Evolutionary conservation across 164 flowering plant genomes (phyloP).

Genomic region (Kalanchoe fedtschenkoi): DNA sequence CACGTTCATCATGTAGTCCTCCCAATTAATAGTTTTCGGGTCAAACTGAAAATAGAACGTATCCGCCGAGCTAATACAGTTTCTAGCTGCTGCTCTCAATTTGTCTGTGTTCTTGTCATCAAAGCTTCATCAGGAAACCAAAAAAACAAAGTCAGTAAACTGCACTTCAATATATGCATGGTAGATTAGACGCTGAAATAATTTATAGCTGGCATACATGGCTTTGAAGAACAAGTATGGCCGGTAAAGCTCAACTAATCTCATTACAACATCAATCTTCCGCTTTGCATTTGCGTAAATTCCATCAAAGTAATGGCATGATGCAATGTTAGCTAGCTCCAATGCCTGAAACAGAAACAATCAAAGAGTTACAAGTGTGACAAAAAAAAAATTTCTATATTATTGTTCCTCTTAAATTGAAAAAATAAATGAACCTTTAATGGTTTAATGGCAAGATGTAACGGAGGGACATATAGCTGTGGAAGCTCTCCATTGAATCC

Average conservation of each 20-base stretch:
- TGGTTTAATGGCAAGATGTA: conserved; percentile 41
- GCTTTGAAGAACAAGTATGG: conserved; percentile 54
- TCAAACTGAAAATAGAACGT: too few relatives aligned
- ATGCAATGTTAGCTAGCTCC: conserved; percentile 22
- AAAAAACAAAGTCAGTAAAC: too few relatives aligned
- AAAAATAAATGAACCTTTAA: conserved; percentile 27
- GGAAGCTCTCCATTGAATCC: conserved; percentile 32
- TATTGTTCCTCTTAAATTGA: too few relatives aligned
- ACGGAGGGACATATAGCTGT: conserved; percentile 35
- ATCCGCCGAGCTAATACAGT: too few relatives aligned
- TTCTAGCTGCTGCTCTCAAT: too few relatives aligned
- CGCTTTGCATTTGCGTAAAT: conserved; percentile 17
- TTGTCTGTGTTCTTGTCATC: too few relatives aligned
- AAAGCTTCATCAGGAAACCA: too few relatives aligned
- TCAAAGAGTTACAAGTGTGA: not conserved
- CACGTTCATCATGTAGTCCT: too few relatives aligned
- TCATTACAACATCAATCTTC: conserved; percentile 28
- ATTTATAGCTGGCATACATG: too few relatives aligned
- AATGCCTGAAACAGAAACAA: conserved; percentile 20
- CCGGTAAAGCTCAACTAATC: conserved; percentile 34
- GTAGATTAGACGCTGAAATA: too few relatives aligned
- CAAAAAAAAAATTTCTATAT: not conserved
- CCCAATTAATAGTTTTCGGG: too few relatives aligned
- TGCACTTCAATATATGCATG: too few relatives aligned
- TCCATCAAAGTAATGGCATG: conserved; percentile 20